phyloP scores from a whole-genome alignment of 768 basidiomycete genomes.

The Exidia glandulosa region DNA sequence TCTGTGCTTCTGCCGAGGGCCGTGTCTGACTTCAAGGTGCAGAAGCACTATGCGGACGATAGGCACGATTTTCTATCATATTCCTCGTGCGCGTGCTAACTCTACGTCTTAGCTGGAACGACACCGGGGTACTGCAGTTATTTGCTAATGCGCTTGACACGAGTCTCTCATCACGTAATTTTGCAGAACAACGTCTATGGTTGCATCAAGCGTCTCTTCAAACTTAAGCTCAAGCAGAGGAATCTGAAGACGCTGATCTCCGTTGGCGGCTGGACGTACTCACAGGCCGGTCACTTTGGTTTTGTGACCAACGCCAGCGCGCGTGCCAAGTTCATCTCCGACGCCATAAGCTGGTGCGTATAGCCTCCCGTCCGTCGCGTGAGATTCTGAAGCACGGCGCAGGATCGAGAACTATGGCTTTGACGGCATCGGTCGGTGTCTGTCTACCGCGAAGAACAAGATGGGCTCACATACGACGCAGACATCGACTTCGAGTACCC shows the following conservation, averaged over 20 bases:
- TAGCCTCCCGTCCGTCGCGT: background rate
- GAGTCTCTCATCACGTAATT: background rate
- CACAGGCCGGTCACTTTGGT: constrained; percentile 54
- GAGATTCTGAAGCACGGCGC: constrained; percentile 2
- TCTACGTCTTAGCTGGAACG: no score
- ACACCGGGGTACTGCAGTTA: constrained; percentile 53
- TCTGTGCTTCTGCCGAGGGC: background rate
- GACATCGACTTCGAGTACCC: constrained; percentile 80
- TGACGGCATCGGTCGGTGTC: constrained; percentile 52
- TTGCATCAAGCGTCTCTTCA: constrained; percentile 57
- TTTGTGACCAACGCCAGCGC: constrained; percentile 43
- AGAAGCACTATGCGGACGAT: constrained; percentile 49
- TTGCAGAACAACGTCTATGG: constrained; percentile 70
- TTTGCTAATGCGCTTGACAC: background rate
- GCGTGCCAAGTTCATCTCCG: constrained; percentile 47
- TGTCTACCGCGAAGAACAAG: background rate
- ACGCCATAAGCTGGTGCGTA: constrained; percentile 36
- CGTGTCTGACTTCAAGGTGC: background rate
- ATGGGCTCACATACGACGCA: background rate
- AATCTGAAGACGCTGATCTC: constrained; percentile 35
- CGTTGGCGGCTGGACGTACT: constrained; percentile 60
- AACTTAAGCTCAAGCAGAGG: background rate
- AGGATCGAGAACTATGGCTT: constrained; percentile 51
- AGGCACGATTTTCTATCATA: background rate
- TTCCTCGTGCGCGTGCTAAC: no score